phyloP scores from a whole-genome alignment of 2,329 filamentous ascomycete genomes.

The Sporothrix curviconia region DNA sequence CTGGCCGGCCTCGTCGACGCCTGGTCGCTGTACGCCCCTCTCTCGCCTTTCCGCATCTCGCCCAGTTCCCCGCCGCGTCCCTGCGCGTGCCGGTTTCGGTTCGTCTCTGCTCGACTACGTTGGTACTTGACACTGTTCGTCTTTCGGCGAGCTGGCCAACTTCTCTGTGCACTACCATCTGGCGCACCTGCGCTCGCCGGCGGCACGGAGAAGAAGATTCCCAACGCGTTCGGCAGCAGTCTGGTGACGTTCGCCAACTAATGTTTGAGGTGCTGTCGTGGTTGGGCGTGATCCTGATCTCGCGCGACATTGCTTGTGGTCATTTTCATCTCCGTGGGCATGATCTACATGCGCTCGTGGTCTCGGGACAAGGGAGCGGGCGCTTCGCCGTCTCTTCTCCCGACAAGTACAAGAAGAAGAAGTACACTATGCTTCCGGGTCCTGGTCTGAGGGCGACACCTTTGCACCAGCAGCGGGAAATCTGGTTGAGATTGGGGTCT shows the following conservation, averaged over 20 bases:
- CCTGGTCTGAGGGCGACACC: constrained; percentile 52
- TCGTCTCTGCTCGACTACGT: constrained; percentile 48
- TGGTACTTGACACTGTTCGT: constrained; percentile 66
- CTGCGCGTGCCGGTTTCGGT: constrained; percentile 21
- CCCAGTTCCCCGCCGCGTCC: constrained; percentile 10
- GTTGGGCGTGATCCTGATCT: constrained; percentile 74
- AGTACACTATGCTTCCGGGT: constrained; percentile 72
- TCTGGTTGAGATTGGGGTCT: too few relatives aligned
- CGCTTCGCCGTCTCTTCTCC: constrained; percentile 87
- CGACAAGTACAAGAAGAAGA: constrained; percentile 93
- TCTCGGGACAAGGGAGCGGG: constrained; percentile 84
- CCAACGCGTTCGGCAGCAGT: constrained; percentile 73
- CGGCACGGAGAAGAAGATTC: constrained; percentile 81
- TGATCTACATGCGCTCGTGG: constrained; percentile 78
- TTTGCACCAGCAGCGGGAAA: too few relatives aligned
- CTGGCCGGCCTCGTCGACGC: constrained; percentile 74
- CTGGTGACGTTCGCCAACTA: constrained; percentile 96
- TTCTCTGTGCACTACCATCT: constrained; percentile 73
- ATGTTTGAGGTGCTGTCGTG: constrained; percentile 86
- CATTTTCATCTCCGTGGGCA: constrained; percentile 68
- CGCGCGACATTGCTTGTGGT: constrained; percentile 70
- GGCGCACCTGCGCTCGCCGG: constrained; percentile 68
- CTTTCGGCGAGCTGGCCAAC: constrained; percentile 75
- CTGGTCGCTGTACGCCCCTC: constrained; percentile 77
- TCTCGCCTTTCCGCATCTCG: constrained; percentile 47